Conservation (phyloP, 176 grass and related monocot species). For the Melocanna baccifera region DNA sequence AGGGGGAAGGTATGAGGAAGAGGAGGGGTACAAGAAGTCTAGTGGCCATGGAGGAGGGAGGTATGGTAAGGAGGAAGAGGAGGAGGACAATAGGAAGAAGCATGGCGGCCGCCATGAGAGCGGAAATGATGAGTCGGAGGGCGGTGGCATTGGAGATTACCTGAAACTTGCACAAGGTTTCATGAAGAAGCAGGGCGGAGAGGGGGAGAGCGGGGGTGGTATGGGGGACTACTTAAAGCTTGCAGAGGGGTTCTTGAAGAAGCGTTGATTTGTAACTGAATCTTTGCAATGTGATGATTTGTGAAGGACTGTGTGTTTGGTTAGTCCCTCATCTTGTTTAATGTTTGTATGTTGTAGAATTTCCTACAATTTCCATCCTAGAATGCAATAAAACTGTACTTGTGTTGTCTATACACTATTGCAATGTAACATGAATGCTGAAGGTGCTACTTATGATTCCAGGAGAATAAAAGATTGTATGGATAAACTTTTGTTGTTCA, state of each 20-base stretch:
- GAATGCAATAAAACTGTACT: neutral
- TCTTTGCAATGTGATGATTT: neutral
- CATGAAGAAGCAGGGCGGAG: slow-evolving; percentile 64
- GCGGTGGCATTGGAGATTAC: slow-evolving; percentile 59
- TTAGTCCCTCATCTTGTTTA: slow-evolving; percentile 25
- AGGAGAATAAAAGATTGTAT: slow-evolving; percentile 26
- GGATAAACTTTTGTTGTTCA: neutral
- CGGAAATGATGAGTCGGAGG: slow-evolving; percentile 40
- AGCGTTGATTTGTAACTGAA: slow-evolving; percentile 42
- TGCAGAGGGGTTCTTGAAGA: slow-evolving; percentile 81
- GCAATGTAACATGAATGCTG: neutral
- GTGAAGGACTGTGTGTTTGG: slow-evolving; percentile 32
- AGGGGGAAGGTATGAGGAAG: slow-evolving; percentile 33
- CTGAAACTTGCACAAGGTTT: slow-evolving; percentile 74
- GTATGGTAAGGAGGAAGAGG: slow-evolving; percentile 45
- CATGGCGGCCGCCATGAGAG: slow-evolving; percentile 18
- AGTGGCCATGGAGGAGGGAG: slow-evolving; percentile 43
- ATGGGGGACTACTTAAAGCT: slow-evolving; percentile 73
- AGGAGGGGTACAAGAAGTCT: slow-evolving; percentile 45
- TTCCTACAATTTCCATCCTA: neutral
- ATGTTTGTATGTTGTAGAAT: neutral
- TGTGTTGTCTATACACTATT: slow-evolving; percentile 3
- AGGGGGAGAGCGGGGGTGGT: slow-evolving; percentile 34
- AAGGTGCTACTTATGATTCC: neutral
- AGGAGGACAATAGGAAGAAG: slow-evolving; percentile 43